Evolutionary conservation across 176 grass and related monocot species (phyloP).

Genomic region (Carex pumila): DNA sequence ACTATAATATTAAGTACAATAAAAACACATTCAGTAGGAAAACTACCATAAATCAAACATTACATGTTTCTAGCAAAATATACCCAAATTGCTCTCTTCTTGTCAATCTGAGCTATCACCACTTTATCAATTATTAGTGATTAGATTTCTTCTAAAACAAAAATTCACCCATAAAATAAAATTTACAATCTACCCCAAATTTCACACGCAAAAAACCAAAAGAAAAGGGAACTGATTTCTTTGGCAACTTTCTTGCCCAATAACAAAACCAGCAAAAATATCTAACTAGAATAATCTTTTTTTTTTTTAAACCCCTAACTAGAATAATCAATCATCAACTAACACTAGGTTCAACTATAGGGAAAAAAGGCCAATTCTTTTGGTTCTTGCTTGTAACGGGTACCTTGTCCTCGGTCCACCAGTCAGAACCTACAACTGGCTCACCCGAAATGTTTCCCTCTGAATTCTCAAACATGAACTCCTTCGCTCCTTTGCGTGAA

Average conservation of each 20-base stretch:
- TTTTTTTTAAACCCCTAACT: background rate
- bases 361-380: slow-evolving; percentile 40
- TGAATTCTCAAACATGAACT: slow-evolving; percentile 37
- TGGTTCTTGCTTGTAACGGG: background rate
- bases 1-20: background rate
- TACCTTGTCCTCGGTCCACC: background rate
- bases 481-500: background rate
- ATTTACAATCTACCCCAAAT: slow-evolving; percentile 2
- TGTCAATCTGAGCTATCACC: background rate
- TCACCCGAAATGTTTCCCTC: background rate
- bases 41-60: background rate
- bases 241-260: background rate
- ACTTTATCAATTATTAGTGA: background rate
- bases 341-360: slow-evolving; percentile 11
- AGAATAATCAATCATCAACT: slow-evolving; percentile 1
- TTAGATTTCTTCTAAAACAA: background rate
- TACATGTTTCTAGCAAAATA: background rate
- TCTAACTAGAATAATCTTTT: background rate
- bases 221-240: background rate
- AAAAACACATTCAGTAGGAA: background rate
- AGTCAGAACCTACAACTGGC: background rate
- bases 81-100: background rate
- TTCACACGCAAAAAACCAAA: background rate
- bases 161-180: background rate
- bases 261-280: background rate